Percentiles rank a stretch among this genome's conserved stretches.
phyloP scores from a whole-genome alignment of 306 rosid species.

The Quercus engelmannii region DNA sequence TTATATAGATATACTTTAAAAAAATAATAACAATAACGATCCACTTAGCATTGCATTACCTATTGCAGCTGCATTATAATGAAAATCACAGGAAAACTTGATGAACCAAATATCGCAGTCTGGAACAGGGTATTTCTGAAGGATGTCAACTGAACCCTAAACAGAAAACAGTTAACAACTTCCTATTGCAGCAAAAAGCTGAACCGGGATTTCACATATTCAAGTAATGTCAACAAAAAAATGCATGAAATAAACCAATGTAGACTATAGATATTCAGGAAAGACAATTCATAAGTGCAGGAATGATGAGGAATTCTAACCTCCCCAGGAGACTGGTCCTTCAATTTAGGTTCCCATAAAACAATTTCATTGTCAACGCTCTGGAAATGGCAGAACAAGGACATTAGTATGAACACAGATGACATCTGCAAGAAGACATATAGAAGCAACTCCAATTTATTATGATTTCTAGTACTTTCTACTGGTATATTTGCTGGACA shows the following conservation, averaged over 20 bases:
- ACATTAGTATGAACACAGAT: constrained; percentile 14
- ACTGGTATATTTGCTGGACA: not conserved
- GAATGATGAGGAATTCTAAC: constrained; percentile 31
- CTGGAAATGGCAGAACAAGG: constrained; percentile 37
- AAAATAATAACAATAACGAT: not conserved
- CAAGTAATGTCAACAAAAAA: not conserved
- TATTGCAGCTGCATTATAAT: constrained; percentile 68
- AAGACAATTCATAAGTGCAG: not conserved
- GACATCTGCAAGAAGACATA: not conserved
- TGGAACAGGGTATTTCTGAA: constrained; percentile 94
- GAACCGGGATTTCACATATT: not conserved
- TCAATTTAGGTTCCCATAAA: constrained; percentile 93
- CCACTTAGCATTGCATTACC: constrained; percentile 39
- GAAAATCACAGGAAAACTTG: constrained; percentile 94
- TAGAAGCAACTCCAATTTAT: not conserved
- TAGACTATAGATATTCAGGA: not conserved
- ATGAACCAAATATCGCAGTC: constrained; percentile 98
- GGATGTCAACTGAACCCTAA: constrained; percentile 84
- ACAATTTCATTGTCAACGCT: constrained; percentile 94
- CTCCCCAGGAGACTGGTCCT: constrained; percentile 97
- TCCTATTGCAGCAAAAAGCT: constrained; percentile 6
- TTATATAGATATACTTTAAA: not conserved
- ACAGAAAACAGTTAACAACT: constrained; percentile 7
- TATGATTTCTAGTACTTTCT: not conserved
- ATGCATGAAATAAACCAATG: not conserved